Percentiles rank a stretch among this genome's conserved stretches.
These are phyloP conservation scores for Pseudisothecium myosuroides DNA, from an alignment of 225 moss, liverwort and hornwort species.

Conservation along the genomic window DNA sequence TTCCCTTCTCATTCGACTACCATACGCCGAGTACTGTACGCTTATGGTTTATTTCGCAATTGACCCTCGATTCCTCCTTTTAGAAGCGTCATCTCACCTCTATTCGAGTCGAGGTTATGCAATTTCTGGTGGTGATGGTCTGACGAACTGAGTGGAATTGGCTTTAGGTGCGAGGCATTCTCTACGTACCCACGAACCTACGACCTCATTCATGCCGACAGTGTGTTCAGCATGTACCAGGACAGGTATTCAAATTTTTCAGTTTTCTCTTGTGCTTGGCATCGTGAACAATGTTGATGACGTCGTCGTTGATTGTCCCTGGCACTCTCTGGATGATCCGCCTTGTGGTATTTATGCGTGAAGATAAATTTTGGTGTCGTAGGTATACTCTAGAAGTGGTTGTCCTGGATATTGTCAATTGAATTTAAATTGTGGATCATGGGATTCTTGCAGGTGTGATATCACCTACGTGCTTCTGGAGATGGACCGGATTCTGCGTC, in stretches of 20 bases:
- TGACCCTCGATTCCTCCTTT: not conserved
- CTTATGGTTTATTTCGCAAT: not conserved
- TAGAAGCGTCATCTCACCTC: not conserved
- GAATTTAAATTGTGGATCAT: not conserved
- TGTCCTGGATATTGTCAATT: not conserved
- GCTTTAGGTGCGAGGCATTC: slow-evolving; percentile 80
- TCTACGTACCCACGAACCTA: slow-evolving; percentile 94
- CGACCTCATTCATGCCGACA: slow-evolving; percentile 74
- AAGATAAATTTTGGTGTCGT: not conserved
- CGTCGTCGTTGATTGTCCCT: not conserved
- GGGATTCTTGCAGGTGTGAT: slow-evolving; percentile 54
- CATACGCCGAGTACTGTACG: not conserved
- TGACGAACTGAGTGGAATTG: not conserved
- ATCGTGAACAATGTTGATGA: not conserved
- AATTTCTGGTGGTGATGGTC: not conserved
- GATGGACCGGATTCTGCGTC: slow-evolving; percentile 84
- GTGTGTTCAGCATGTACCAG: slow-evolving; percentile 90
- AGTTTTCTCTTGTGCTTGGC: not conserved
- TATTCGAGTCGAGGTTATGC: not conserved
- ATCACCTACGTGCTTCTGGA: slow-evolving; percentile 55
- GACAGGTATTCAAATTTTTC: slow-evolving; percentile 45
- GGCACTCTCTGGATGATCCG: not conserved
- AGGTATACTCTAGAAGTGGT: not conserved
- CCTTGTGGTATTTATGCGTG: too few relatives aligned
- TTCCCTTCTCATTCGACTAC: not conserved